Conservation (phyloP, 768 basidiomycete species). For the Phaffia australis region DNA sequence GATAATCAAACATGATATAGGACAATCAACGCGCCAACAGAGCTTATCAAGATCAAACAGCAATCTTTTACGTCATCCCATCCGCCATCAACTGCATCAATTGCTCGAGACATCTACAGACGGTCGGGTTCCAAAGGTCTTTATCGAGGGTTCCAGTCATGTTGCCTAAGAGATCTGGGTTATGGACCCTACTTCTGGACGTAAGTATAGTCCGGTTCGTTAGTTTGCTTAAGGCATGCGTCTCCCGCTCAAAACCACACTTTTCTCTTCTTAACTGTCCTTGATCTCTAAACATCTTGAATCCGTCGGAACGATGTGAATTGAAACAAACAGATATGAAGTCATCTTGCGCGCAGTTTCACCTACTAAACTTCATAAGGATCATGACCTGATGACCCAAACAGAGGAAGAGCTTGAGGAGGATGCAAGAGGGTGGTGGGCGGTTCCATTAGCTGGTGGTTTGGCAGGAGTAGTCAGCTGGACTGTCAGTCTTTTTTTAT, state of each 20-base stretch:
- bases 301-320: not conserved
- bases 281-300: not conserved
- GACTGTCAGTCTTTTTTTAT: conserved; percentile 1
- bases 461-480: conserved; percentile 17
- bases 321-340: conserved; percentile 35
- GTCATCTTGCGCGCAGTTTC: conserved; percentile 32
- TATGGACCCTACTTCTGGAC: conserved; percentile 79
- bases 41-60: conserved; percentile 78
- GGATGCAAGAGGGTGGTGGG: conserved; percentile 18
- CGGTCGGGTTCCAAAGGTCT: conserved; percentile 54
- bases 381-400: conserved; percentile 13
- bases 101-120: conserved; percentile 51
- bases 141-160: conserved; percentile 65
- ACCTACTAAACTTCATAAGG: not conserved
- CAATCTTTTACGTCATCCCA: conserved; percentile 36
- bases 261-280: conserved; percentile 6
- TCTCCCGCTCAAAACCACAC: conserved; percentile 1
- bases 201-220: conserved; percentile 41
- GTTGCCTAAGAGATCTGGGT: conserved; percentile 63
- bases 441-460: conserved; percentile 15
- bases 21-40: conserved; percentile 67
- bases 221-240: not conserved
- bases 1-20: conserved; percentile 37
- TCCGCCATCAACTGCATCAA: conserved; percentile 41
- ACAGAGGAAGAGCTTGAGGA: conserved; percentile 16